phyloP scores from a whole-genome alignment of 2,329 filamentous ascomycete species.

The Ophiocordyceps camponoti-floridani region DNA sequence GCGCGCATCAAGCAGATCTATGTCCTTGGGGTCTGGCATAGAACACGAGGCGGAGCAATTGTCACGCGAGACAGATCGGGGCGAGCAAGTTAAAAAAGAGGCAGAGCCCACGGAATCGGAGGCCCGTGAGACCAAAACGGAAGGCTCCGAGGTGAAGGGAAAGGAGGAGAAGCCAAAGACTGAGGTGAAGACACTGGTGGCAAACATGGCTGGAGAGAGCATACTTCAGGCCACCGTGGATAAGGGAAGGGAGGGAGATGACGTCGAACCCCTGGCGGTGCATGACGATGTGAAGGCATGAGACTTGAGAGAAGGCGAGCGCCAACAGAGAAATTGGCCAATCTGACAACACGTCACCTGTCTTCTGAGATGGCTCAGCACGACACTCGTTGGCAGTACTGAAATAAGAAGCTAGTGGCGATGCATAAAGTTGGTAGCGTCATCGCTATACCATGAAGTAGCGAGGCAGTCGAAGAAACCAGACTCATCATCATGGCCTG shows the following conservation, averaged over 20 bases:
- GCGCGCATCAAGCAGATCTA: not conserved
- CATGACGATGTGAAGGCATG: slow-evolving; percentile 16
- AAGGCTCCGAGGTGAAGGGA: not conserved
- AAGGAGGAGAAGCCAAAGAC: slow-evolving; percentile 1
- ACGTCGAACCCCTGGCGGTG: slow-evolving; percentile 17
- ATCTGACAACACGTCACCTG: not conserved
- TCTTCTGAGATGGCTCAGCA: not conserved
- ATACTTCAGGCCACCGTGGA: slow-evolving; percentile 20
- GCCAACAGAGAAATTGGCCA: not conserved
- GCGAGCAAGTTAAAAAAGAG: not conserved
- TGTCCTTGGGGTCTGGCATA: slow-evolving; percentile 1
- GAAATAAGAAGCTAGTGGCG: not conserved
- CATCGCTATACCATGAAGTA: not conserved
- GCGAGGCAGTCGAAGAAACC: not conserved
- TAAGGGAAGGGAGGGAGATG: slow-evolving; percentile 13
- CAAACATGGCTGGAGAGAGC: slow-evolving; percentile 25
- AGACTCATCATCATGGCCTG: not conserved
- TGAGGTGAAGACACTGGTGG: slow-evolving; percentile 18
- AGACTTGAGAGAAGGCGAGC: not conserved
- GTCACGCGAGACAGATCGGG: not conserved
- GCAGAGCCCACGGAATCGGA: not conserved
- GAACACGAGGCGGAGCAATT: not conserved
- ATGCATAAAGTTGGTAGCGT: not conserved
- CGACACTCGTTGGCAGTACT: not conserved
- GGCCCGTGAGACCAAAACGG: not conserved